Evolutionary conservation across 306 rosid species (phyloP).

Genomic region (Prosopis cineraria): DNA sequence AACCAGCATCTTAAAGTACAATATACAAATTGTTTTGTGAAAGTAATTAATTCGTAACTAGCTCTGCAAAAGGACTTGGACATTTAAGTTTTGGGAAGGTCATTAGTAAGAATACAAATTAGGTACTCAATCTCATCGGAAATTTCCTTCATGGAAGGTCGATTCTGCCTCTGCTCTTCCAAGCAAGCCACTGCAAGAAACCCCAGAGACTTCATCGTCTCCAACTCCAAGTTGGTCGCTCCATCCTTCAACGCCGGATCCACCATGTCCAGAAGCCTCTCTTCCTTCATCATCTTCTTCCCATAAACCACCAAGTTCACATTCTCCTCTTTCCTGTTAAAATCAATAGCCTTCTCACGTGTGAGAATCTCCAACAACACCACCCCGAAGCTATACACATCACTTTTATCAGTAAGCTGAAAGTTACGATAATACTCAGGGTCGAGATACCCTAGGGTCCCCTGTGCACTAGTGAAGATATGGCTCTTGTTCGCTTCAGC

Average conservation of each 20-base stretch:
- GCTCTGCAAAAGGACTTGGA: not conserved
- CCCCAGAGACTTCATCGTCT: slow-evolving; percentile 55
- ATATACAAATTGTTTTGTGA: not conserved
- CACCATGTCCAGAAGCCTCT: slow-evolving; percentile 47
- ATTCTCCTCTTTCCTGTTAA: slow-evolving; percentile 55
- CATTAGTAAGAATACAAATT: slow-evolving; percentile 28
- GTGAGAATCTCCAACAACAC: slow-evolving; percentile 59
- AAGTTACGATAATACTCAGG: slow-evolving; percentile 54
- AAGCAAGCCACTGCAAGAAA: slow-evolving; percentile 52
- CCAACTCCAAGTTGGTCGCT: slow-evolving; percentile 41
- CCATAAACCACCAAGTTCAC: slow-evolving; percentile 61
- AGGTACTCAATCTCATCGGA: slow-evolving; percentile 56
- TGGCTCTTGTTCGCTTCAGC: slow-evolving; percentile 45
- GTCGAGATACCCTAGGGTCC: slow-evolving; percentile 57
- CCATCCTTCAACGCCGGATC: slow-evolving; percentile 50
- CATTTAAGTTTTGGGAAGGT: slow-evolving; percentile 18
- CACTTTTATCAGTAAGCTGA: slow-evolving; percentile 62
- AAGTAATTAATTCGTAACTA: not conserved
- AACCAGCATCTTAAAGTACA: not conserved
- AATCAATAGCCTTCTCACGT: slow-evolving; percentile 57
- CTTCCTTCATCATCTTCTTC: slow-evolving; percentile 47
- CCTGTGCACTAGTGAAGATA: slow-evolving; percentile 56
- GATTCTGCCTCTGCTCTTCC: slow-evolving; percentile 53
- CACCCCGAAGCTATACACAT: slow-evolving; percentile 63
- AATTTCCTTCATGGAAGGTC: slow-evolving; percentile 70